Percentiles rank a stretch among this genome's conserved stretches.
These are phyloP conservation scores for Pythium inflatum DNA, from an alignment of 352 stramenopile genomes.

Conservation along the genomic window DNA sequence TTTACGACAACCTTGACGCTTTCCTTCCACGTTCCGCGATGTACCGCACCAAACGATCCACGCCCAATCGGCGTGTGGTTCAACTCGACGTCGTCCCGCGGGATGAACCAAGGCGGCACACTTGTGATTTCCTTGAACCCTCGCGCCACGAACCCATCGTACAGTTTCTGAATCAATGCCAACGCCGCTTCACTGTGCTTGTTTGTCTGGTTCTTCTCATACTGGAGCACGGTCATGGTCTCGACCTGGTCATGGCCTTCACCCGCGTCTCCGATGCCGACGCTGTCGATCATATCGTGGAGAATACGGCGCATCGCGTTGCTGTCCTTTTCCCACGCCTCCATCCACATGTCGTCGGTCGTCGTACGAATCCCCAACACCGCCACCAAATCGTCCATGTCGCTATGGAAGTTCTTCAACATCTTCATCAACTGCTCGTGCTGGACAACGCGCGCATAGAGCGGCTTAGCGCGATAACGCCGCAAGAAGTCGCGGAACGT, in stretches of 20 bases:
- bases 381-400: neutral
- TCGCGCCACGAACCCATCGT: neutral
- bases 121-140: neutral
- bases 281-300: neutral
- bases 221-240: neutral
- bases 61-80: neutral
- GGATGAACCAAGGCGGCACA: conserved; percentile 4
- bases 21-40: neutral
- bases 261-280: neutral
- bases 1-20: conserved; percentile 22
- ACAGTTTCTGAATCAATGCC: neutral
- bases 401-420: neutral
- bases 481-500: too few relatives aligned
- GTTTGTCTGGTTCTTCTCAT: neutral
- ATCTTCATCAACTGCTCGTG: neutral
- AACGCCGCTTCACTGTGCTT: neutral
- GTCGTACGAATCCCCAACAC: neutral
- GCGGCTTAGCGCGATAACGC: too few relatives aligned
- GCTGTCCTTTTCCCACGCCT: neutral
- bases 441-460: neutral
- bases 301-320: neutral
- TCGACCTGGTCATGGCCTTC: neutral
- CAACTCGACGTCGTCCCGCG: neutral
- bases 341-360: neutral
- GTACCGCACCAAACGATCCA: conserved; percentile 9